These are phyloP conservation scores for Ogataea hybrid DNA, from an alignment of 1,139 yeast species.

Conservation along the genomic window DNA sequence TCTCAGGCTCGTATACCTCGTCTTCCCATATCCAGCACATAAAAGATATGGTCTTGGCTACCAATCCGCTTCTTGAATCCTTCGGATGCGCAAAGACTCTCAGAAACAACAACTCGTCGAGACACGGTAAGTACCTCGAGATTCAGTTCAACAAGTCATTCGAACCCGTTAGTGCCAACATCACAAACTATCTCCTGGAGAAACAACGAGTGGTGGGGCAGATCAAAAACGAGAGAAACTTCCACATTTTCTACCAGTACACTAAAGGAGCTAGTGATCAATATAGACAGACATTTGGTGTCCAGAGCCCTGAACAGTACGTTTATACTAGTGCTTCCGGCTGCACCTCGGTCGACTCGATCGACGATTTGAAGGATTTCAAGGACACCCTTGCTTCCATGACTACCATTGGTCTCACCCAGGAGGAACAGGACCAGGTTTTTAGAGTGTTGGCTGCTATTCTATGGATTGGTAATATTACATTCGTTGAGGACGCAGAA, in stretches of 20 bases:
- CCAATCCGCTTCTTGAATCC: constrained; percentile 93
- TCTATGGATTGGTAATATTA: constrained; percentile 91
- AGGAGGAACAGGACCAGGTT: constrained; percentile 84
- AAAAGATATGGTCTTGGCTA: constrained; percentile 97
- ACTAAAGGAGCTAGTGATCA: constrained; percentile 87
- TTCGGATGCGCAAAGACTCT: constrained; percentile 98
- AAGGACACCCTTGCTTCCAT: constrained; percentile 81
- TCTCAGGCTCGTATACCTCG: constrained; percentile 55
- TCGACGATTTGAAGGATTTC: constrained; percentile 80
- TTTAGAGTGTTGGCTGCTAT: constrained; percentile 83
- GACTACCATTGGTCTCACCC: constrained; percentile 79
- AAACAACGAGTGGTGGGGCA: constrained; percentile 96
- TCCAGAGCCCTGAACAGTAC: constrained; percentile 92
- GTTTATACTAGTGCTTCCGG: constrained; percentile 83
- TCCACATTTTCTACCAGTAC: constrained; percentile 95
- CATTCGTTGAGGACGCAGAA: constrained; percentile 81
- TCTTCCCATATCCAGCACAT: constrained; percentile 71
- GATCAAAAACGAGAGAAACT: constrained; percentile 87
- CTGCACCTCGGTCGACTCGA: constrained; percentile 82
- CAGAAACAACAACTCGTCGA: constrained; percentile 92
- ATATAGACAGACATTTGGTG: constrained; percentile 81
- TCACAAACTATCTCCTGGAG: constrained; percentile 90
- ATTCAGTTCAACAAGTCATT: constrained; percentile 78
- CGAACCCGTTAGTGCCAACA: constrained; percentile 94
- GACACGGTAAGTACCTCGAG: constrained; percentile 97